Evolutionary conservation across 371 early-diverging fungal genomes (phyloP).

Genomic region (Encephalitozoon cuniculi): DNA sequence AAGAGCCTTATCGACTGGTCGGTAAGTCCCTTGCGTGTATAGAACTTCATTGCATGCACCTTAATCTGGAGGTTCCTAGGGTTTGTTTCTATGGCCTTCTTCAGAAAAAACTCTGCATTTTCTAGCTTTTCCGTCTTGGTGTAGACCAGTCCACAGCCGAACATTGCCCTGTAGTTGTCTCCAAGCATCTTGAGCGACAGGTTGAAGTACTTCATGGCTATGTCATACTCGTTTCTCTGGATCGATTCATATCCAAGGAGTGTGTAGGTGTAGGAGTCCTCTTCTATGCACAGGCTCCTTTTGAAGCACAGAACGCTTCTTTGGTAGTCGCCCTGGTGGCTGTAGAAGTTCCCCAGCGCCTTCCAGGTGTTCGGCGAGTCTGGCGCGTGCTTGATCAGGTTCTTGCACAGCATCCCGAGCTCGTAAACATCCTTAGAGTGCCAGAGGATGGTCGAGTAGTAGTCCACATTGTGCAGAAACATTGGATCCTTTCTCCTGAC

Average conservation of each 20-base stretch:
- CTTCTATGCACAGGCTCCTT: constrained; percentile 46
- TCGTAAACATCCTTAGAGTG: constrained; percentile 40
- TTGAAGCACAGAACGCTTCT: constrained; percentile 54
- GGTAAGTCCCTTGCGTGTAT: constrained; percentile 24
- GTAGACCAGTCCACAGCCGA: constrained; percentile 60
- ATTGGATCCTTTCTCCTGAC: constrained; percentile 48
- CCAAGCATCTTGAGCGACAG: constrained; percentile 44
- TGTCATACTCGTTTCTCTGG: constrained; percentile 50
- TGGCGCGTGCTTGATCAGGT: constrained; percentile 45
- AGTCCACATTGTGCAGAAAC: constrained; percentile 54
- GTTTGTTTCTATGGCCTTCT: constrained; percentile 46
- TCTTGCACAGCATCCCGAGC: constrained; percentile 54
- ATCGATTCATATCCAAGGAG: constrained; percentile 60
- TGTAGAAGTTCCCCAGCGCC: constrained; percentile 59
- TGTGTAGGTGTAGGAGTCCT: constrained; percentile 52
- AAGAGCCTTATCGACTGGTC: constrained; percentile 35
- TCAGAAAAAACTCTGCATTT: constrained; percentile 53
- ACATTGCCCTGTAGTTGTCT: constrained; percentile 55
- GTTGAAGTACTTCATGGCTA: constrained; percentile 55
- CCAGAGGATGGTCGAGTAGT: constrained; percentile 60
- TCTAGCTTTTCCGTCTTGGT: constrained; percentile 50
- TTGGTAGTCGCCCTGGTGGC: constrained; percentile 43
- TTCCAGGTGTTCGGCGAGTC: constrained; percentile 52
- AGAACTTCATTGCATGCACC: constrained; percentile 51
- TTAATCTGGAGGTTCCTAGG: constrained; percentile 50